Conservation (phyloP, 192 early-diverging fungal species). For the Irineochytrium annulatum region DNA sequence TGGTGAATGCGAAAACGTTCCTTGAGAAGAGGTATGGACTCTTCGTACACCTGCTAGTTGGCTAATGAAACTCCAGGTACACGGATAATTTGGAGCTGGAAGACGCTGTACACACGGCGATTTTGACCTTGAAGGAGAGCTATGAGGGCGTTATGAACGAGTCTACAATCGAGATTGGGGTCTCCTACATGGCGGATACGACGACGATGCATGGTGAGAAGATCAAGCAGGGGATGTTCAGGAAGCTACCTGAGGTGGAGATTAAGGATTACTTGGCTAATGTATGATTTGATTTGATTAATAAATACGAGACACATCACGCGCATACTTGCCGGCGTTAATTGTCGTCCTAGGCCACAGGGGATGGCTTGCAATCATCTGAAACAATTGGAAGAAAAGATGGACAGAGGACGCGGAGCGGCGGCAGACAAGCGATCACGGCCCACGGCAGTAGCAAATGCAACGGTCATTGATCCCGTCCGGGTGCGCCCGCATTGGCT, state of each 20-base stretch:
- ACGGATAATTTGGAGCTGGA: constrained; percentile 93
- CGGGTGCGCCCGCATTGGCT: no score
- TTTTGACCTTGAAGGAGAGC: constrained; percentile 98
- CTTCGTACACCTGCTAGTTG: not conserved
- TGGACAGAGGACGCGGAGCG: no score
- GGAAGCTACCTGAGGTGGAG: constrained; percentile 74
- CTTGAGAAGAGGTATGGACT: constrained; percentile 82
- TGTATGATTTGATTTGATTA: constrained; percentile 43
- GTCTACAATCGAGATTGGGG: constrained; percentile 90
- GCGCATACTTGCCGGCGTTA: no score
- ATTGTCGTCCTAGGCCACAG: no score
- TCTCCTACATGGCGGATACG: constrained; percentile 54
- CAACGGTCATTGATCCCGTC: no score
- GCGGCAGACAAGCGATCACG: no score
- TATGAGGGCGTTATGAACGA: constrained; percentile 99
- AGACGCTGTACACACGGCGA: constrained; percentile 98
- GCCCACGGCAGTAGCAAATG: no score
- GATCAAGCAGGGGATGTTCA: constrained; percentile 67
- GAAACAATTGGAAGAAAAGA: no score
- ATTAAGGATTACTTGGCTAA: constrained; percentile 98
- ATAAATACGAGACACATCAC: not conserved
- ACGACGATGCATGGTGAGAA: constrained; percentile 53
- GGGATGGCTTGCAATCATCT: no score
- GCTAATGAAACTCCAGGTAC: constrained; percentile 50
- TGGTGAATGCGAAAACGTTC: constrained; percentile 99